Base-by-base conservation (phyloP, 306 rosid species). In the Dryas alaskensis region DNA sequence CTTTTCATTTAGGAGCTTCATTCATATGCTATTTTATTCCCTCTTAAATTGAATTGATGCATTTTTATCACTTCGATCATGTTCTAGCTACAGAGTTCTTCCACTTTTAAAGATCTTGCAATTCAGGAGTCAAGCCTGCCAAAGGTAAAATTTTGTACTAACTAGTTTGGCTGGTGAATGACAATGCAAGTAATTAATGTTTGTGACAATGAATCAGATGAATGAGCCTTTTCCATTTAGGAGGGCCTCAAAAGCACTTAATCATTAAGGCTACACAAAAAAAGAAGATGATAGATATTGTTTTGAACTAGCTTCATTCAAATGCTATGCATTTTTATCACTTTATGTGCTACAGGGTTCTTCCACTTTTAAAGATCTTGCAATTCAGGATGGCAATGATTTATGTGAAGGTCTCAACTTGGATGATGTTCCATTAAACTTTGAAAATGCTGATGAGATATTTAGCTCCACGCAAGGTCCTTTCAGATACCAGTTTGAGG, bases 401-500 rank as follows among this genome's bases (percentile, higher is more conserved):
- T 72, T 88, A 27, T 86, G 83, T 70, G 86, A 85, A 51, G 88
- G 78, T 67, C 76, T 88, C 59, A 83, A 89, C 75, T 65, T 88
- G 51, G 92, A 76, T 19, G 80, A 75, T 49, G 76, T 76, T 72
- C 76, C 84, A 17, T 62, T 87, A 47, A 71, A 76, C 79, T 82
- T 86, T 22, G 90, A 80, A 48, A 78, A 9, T 67, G 81, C 55
- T 22, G 88, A 84, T 19, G 93, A 79, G 67, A 76, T 89, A 72
- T 83, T 90, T 73, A 84, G 78, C 37, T 66, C 81, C 70, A 67
- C 87, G 6, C 87, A 78, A 85, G 90, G 44, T 82, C 76, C 82
- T 43, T 8, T 79, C 44, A 76, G 75, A 81, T 88, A 63, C 81
- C 85, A 72, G 40, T 82, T 83, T 69, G 87, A 85, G 70, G 88